Evolutionary conservation across 495 filamentous ascomycete genomes (phyloP), one percentile per base, ranked within the genome.

Genomic region (Penicillium flavigenum): DNA sequence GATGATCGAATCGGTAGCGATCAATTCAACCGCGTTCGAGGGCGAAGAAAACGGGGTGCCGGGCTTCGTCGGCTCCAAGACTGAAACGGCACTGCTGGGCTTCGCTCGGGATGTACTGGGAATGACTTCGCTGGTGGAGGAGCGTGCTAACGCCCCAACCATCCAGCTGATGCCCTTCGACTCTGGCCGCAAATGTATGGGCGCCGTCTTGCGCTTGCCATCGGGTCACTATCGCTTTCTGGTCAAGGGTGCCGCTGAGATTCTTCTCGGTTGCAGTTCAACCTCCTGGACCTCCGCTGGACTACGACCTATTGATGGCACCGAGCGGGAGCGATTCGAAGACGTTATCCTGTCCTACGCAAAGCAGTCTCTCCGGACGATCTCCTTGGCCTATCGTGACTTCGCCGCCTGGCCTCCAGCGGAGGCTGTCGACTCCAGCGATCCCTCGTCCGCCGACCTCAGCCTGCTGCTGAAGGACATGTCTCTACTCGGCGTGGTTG

Each of bases 21-120:
- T 92, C 57, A 96, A 96, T 73, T 93, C 91, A 1, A 95, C 91
- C 0, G 91, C 91, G 7, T 94, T 93, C 61, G 90, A 96, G 66
- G 87, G 88, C 31, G 88, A 92, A 32, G 79, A 83, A 36, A 84
- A 90, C 38, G 82, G 82, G 0, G 74, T 81, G 14, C 70, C 75
- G 51, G 81, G 82, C 0, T 96, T 93, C 59, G 85, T 94, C 54
- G 91, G 91, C 47, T 95, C 91, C 4, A 96, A 94, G 76, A 96
- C 91, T 0, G 91, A 96, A 63, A 93, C 90, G 5, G 89, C 91
- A 2, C 77, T 96, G 32, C 76, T 96, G 16, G 79, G 79, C 19
- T 88, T 92, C 59, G 89, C 90, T n/a, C 81, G 83, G 53, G 88
- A 91, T 42, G 76, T 86, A 61, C 78, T 95, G 16, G 89, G 81